Evolutionary conservation across 2,329 filamentous ascomycete genomes (phyloP).

Genomic region (Fonsecaea monophora): DNA sequence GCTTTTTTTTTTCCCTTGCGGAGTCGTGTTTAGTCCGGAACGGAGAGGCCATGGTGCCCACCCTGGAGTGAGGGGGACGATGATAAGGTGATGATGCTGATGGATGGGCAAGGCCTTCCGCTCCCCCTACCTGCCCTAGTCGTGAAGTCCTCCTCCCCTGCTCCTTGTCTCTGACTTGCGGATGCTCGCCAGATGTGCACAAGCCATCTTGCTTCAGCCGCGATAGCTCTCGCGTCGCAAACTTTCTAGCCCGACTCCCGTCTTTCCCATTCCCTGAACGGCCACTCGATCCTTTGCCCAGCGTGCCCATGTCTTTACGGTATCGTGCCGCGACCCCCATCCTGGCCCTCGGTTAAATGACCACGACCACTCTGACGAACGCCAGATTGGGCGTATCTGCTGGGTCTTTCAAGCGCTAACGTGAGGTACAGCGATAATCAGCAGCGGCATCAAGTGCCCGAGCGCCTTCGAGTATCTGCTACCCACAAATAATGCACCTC

Average conservation of each 20-base stretch:
- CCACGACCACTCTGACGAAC: slow-evolving; percentile 13
- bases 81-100: slow-evolving; percentile 26
- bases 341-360: slow-evolving; percentile 40
- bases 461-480: not conserved
- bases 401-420: slow-evolving; percentile 21
- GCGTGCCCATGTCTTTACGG: slow-evolving; percentile 1
- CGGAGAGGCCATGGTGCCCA: slow-evolving; percentile 23
- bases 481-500: not conserved
- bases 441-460: slow-evolving; percentile 1
- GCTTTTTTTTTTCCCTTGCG: slow-evolving; percentile 19
- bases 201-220: slow-evolving; percentile 29
- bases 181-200: slow-evolving; percentile 25
- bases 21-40: slow-evolving; percentile 34
- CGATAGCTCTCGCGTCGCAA: slow-evolving; percentile 19
- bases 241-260: slow-evolving; percentile 38
- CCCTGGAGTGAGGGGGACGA: slow-evolving; percentile 20
- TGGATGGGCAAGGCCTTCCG: slow-evolving; percentile 20
- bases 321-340: slow-evolving; percentile 45
- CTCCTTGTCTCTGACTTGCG: slow-evolving; percentile 33
- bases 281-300: slow-evolving; percentile 3
- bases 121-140: slow-evolving; percentile 11
- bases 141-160: slow-evolving; percentile 10
- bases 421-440: slow-evolving; percentile 30
- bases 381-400: slow-evolving; percentile 22
- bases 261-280: slow-evolving; percentile 45